phyloP scores from a whole-genome alignment of 345 rosid species.

The Gossypium bickii region DNA sequence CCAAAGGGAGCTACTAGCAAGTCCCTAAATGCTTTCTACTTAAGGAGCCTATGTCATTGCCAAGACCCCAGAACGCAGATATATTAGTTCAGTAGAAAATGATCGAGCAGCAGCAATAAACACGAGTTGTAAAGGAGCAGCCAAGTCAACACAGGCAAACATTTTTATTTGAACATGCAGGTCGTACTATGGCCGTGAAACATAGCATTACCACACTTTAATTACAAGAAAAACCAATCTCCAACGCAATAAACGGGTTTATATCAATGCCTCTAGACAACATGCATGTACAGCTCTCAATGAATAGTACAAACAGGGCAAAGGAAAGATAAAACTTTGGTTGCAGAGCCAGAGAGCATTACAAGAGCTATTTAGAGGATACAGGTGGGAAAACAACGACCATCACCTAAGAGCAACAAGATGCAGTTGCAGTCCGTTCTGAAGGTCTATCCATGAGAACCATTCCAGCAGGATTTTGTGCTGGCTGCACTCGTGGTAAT shows the following conservation, averaged over 20 bases:
- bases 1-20: not conserved
- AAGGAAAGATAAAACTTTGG: constrained; percentile 1
- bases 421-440: constrained; percentile 59
- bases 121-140: not conserved
- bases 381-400: constrained; percentile 9
- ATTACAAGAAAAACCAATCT: constrained; percentile 23
- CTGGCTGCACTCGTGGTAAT: constrained; percentile 79
- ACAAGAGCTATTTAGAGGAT: constrained; percentile 25
- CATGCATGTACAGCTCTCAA: constrained; percentile 27
- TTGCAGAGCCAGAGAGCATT: constrained; percentile 19
- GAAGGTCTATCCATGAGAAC: constrained; percentile 77
- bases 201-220: constrained; percentile 9
- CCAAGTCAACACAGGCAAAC: not conserved
- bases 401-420: constrained; percentile 66
- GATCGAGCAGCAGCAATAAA: not conserved
- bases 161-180: constrained; percentile 12
- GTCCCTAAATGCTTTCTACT: not conserved
- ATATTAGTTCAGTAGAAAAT: not conserved
- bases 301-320: constrained; percentile 11
- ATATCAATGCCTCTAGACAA: constrained; percentile 7
- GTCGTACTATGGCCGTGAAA: not conserved
- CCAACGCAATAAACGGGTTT: constrained; percentile 16
- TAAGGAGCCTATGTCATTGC: not conserved
- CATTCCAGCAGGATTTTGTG: constrained; percentile 82
- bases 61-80: not conserved